phyloP scores from a whole-genome alignment of 352 stramenopile genomes.

The Globisporangium mamillatum region DNA sequence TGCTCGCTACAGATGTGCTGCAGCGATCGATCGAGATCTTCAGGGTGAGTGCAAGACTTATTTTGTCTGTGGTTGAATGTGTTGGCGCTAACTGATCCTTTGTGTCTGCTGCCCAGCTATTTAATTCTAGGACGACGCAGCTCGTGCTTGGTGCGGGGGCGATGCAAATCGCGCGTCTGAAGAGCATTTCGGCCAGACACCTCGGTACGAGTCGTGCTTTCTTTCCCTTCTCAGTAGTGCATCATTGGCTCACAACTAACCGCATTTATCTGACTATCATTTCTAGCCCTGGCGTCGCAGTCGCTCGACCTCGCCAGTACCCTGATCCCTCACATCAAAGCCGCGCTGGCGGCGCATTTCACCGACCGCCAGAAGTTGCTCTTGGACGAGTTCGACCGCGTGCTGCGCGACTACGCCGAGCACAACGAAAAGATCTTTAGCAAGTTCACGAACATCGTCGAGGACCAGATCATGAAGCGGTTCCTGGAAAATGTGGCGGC shows the following conservation, averaged over 20 bases:
- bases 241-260: not conserved
- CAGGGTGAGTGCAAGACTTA: slow-evolving; percentile 36
- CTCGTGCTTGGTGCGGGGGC: slow-evolving; percentile 95
- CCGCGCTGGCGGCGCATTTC: slow-evolving; percentile 93
- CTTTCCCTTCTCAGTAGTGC: not conserved
- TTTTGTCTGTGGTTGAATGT: not conserved
- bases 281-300: slow-evolving; percentile 92
- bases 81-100: slow-evolving; percentile 5
- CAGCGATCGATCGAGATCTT: slow-evolving; percentile 92
- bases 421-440: slow-evolving; percentile 97
- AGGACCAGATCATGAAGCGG: slow-evolving; percentile 95
- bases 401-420: slow-evolving; percentile 93
- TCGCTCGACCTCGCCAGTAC: slow-evolving; percentile 93
- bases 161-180: slow-evolving; percentile 95
- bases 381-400: slow-evolving; percentile 94
- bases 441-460: slow-evolving; percentile 97
- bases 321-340: slow-evolving; percentile 94
- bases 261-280: not conserved
- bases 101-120: slow-evolving; percentile 69
- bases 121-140: slow-evolving; percentile 95
- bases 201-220: slow-evolving; percentile 46
- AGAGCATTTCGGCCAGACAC: slow-evolving; percentile 96
- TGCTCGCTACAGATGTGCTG: slow-evolving; percentile 92
- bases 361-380: slow-evolving; percentile 94
- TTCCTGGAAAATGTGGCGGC: slow-evolving; percentile 76